phyloP scores from a whole-genome alignment of 495 filamentous ascomycete species.

The Astrothelium subdiscretum region DNA sequence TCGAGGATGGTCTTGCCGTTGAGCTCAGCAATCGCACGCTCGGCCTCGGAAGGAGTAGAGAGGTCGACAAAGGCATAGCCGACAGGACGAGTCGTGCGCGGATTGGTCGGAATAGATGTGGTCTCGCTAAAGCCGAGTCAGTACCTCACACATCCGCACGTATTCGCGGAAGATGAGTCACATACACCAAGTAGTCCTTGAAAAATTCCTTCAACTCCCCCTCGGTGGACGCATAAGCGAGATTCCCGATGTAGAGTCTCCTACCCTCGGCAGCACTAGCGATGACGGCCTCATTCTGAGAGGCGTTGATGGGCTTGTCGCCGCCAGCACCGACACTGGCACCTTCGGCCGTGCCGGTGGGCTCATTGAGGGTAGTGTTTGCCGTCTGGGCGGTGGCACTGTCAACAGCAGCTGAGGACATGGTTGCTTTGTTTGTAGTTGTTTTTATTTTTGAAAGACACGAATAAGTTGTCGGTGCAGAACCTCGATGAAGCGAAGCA shows the following conservation, averaged over 20 bases:
- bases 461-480: slow-evolving; percentile 17
- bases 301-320: slow-evolving; percentile 38
- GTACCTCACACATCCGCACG: not conserved
- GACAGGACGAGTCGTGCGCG: slow-evolving; percentile 93
- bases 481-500: slow-evolving; percentile 16
- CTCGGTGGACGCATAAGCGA: slow-evolving; percentile 99
- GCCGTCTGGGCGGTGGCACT: slow-evolving; percentile 78
- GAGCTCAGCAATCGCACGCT: slow-evolving; percentile 84
- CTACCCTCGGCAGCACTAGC: slow-evolving; percentile 96
- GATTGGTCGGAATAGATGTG: slow-evolving; percentile 96
- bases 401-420: slow-evolving; percentile 43
- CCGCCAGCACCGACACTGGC: slow-evolving; percentile 24
- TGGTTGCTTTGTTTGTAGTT: slow-evolving; percentile 17
- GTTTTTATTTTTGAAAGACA: slow-evolving; percentile 27
- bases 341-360: slow-evolving; percentile 21
- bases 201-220: slow-evolving; percentile 99
- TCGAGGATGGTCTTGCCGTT: slow-evolving; percentile 94
- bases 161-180: slow-evolving; percentile 19
- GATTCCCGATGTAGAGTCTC: slow-evolving; percentile 98
- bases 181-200: slow-evolving; percentile 94
- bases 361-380: slow-evolving; percentile 54
- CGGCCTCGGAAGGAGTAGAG: slow-evolving; percentile 82
- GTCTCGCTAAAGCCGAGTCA: slow-evolving; percentile 59
- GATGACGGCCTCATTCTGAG: slow-evolving; percentile 76
- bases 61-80: slow-evolving; percentile 99